Evolutionary conservation across 2,329 filamentous ascomycete genomes (phyloP).

Genomic region (Xenoacremonium recifei): DNA sequence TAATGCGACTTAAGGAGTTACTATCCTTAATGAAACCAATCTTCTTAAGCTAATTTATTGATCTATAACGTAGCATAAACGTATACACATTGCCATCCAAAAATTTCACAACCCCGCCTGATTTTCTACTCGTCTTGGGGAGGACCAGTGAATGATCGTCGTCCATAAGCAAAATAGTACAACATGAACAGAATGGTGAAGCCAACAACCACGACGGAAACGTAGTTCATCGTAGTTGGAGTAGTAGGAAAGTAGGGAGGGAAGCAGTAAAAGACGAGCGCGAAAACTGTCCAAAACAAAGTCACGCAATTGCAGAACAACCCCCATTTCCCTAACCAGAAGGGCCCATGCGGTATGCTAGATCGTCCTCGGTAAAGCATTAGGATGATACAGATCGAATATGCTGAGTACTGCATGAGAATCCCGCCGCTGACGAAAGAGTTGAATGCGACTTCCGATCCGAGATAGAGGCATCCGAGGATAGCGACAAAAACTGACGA

Average conservation of each 20-base stretch:
- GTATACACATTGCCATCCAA: no score
- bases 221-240: conserved; percentile 25
- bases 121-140: background rate
- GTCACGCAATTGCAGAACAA: conserved; percentile 22
- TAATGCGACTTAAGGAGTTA: no score
- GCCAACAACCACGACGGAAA: conserved; percentile 18
- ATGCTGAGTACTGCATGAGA: conserved; percentile 26
- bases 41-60: no score
- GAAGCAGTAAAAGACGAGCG: conserved; percentile 27
- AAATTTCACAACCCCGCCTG: no score
- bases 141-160: background rate
- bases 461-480: conserved; percentile 28
- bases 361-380: conserved; percentile 21
- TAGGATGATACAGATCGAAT: conserved; percentile 25
- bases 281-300: conserved; percentile 21
- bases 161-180: background rate
- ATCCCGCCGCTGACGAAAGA: conserved; percentile 24
- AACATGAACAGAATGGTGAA: conserved; percentile 9
- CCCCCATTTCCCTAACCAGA: conserved; percentile 26
- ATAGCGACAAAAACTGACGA: conserved; percentile 22
- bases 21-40: no score
- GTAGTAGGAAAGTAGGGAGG: conserved; percentile 21
- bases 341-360: conserved; percentile 24
- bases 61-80: no score
- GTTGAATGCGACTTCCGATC: conserved; percentile 25